Base-by-base conservation (phyloP, 1,139 yeast genomes). In the Pichia cactophila region DNA sequence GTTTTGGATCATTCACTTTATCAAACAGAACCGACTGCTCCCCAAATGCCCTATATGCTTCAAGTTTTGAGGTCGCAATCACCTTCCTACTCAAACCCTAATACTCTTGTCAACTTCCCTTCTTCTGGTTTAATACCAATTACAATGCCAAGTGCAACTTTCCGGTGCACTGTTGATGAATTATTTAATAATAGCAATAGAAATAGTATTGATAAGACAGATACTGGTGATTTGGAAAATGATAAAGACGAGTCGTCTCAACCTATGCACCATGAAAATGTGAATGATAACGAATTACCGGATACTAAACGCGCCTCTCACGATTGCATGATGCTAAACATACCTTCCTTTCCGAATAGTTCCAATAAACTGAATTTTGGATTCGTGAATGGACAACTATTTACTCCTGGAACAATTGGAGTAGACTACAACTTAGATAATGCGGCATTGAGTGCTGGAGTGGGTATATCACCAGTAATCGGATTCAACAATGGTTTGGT, bases 401-500 rank as follows among this genome's bases (percentile, higher is more conserved):
- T 54, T 11, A 54, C 57, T 2, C 57, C 57, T 0, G 49, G 54
- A 4, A 42, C 43, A 11, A 5, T 49, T 17, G 49, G 49, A 14
- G 35, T 50, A 17, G 51, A 52, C 26, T 46, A 41, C 16, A 52
- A 31, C 31, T 37, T 42, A 16, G 50, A 46, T 5, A 48, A 50
- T 17, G 8, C 49, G 29, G 43, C 42, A 10, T n/a, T 43, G n/a
- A 44, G 48, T 23, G 43, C 48, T 1, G 50, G 48, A 11, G 39
- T 45, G 26, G 52, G 49, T 6, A 46, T 51, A 16, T 54, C 56
- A 6, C 57, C 57, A 8, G 52, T 53, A 10, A 51, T 53, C 23
- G 56, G 56, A 2, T 54, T 53, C 17, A 54, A 51, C 20, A 50
- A 48, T 43, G 57, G 56, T n/a, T 9, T 51, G 26, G 20, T 52